Base-by-base conservation (phyloP, 1,284 basidiomycete genomes). In the Apiotrichum porosum region DNA sequence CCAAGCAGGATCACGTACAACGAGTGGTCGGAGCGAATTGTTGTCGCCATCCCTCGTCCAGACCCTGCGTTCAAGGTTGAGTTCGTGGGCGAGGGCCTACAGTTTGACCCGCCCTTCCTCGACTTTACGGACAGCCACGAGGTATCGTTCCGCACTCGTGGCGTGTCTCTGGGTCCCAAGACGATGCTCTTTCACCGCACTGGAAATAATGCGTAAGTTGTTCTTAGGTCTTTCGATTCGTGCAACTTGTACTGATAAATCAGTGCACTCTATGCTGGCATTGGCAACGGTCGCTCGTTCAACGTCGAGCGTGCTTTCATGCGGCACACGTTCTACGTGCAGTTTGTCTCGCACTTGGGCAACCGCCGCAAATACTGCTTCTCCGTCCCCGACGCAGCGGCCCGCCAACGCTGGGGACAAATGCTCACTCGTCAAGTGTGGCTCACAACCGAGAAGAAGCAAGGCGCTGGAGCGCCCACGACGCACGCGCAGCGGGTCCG, bases 311-410 rank as follows among this genome's bases (percentile, higher is more conserved):
- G 91, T 21, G 83, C 86, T 0, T 93, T 93, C 74, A 94, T 95
- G 91, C 82, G 84, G 42, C 85, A 93, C 65, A 93, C 89, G 0
- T 91, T 95, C 77, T 88, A 93, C 65, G 73, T 95, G 19, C 83
- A 88, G 3, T 95, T 95, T 72, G 60, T 80, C 36, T 85, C 85
- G 57, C 83, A 85, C 57, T 68, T 76, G 15, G 82, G 83, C 22
- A 57, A 75, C 47, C 86, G 85, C 69, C 80, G 90, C 56, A 83
- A 84, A 65, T 95, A 95, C 73, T 89, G 94, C 82, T 94, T 94
- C 76, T 90, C 87, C 58, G 83, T 94, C 35, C 81, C 85, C 42
- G 86, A 89, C 60, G 78, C 83, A 1, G 75, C 85, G 17, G 78
- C 85, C 22, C 81, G 83, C 17, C 80, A 84, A 52, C 81, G 84